Percentiles rank a stretch among this genome's conserved stretches.
phyloP scores from a whole-genome alignment of 2,329 filamentous ascomycete species.

The Colletotrichum sp. region DNA sequence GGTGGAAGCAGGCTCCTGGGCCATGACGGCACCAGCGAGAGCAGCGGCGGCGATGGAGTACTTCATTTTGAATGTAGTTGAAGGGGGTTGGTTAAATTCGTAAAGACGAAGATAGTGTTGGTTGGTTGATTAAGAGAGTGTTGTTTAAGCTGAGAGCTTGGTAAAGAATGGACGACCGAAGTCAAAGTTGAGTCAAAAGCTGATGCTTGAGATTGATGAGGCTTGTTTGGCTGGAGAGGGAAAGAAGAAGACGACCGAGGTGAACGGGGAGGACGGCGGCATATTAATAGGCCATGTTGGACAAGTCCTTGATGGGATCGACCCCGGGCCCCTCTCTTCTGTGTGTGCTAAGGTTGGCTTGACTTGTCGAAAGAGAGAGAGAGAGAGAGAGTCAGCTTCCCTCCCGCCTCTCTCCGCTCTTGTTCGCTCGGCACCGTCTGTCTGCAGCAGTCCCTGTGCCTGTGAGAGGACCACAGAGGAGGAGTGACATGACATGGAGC shows the following conservation, averaged over 20 bases:
- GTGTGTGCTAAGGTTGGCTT: neutral
- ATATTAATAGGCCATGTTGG: conserved; percentile 50
- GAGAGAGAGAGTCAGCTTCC: conserved; percentile 25
- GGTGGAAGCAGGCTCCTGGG: conserved; percentile 40
- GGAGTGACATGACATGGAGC: conserved; percentile 11
- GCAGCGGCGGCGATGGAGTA: conserved; percentile 59
- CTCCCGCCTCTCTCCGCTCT: neutral
- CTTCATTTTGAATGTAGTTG: conserved; percentile 62
- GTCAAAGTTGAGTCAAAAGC: conserved; percentile 52
- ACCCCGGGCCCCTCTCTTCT: conserved; percentile 14
- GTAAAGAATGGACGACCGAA: conserved; percentile 65
- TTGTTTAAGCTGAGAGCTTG: conserved; percentile 36
- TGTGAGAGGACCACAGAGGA: neutral
- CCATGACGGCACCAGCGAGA: conserved; percentile 48
- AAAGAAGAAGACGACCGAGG: conserved; percentile 29
- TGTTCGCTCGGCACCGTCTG: neutral
- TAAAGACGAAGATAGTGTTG: conserved; percentile 30
- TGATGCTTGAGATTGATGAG: conserved; percentile 38
- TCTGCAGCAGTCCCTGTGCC: neutral
- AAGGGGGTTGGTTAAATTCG: conserved; percentile 27
- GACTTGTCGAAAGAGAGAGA: neutral
- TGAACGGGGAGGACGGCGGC: conserved; percentile 36
- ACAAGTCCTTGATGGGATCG: conserved; percentile 14
- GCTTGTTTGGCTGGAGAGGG: conserved; percentile 50
- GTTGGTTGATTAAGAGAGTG: conserved; percentile 31